Base-by-base conservation (phyloP, 345 rosid species). In the Ceriops zippeliana region DNA sequence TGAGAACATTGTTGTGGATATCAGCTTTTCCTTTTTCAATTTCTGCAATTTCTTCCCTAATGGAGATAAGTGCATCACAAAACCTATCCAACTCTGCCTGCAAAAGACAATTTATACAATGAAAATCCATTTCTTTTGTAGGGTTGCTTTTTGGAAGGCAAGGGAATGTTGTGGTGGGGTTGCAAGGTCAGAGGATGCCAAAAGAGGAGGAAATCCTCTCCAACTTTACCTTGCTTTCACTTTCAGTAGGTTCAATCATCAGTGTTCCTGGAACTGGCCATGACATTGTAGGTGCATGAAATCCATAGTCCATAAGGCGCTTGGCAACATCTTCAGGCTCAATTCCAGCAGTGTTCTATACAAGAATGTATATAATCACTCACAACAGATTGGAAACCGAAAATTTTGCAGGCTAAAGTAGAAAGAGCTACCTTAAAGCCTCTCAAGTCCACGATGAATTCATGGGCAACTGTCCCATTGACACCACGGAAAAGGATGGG, bases 221-320 rank as follows among this genome's bases (percentile, higher is more conserved):
- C 28, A 16, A 49, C 17, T 60, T 73, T 83, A 90, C 99, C 96
- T 90, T 96, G 96, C 98, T 90, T 90, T 96, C 99, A 83, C 99
- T 96, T 83, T 96, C 98, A 58, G 99, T 96, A 6, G 99, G 99
- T 75, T 96, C 99, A 61, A 96, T 86, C 99, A 92, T 92, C 66
- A 92, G 98, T 6, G 98, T 96, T 71, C 98, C 97, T 1, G 99
- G 93, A 74, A 96, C 99, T 60, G 99, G 99, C 92, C 96, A 96
- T 27, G 99, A 90, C 98, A 96, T 92, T 75, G 99, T 95, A 31
- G 98, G 99, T 64, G 59, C 99, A 80, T 91, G 98, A 85, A 95
- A 95, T 71, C 98, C 97, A 35, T 95, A 91, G 82, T 91, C 97
- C 85, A 91, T 91, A 4, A 95, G 89, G 70, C 98, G 96, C 77